Evolutionary conservation across 2,329 filamentous ascomycete genomes (phyloP), one percentile per base, ranked within the genome.

Genomic region (Fusarium brevicatenulatum): DNA sequence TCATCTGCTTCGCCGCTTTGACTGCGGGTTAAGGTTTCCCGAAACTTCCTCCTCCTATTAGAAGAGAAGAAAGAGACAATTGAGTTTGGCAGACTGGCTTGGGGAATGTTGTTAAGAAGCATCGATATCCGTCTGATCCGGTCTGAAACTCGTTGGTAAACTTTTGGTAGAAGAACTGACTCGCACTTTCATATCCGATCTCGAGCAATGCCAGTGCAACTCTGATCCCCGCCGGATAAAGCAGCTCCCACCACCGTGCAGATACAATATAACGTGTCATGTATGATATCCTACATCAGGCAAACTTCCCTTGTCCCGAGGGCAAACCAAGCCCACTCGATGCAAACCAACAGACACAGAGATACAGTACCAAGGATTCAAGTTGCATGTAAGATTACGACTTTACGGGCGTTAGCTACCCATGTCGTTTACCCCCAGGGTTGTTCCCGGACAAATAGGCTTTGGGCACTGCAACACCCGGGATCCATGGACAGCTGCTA

Each of bases 231-330:
- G 18, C 61, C 68, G 74, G 72, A 71, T 75, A 75, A 76, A 75
- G 34, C 36, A 50, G 34, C 55, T 53, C 53, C 37, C 52, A 46
- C 36, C 55, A 66, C 44, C 53, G 46, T 53, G 49, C 36, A 68
- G 37, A 61, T 34, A 36, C 23, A 56, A 32, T 12, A 44, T 34
- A 47, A 53, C 32, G 40, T 47, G 28, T 57, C 54, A 67, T 39
- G 63, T 61, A 61, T 53, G 57, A 42, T 39, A 39, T 57, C 42
- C 56, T 59, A 16, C 23, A 59, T 68, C 59, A 55, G 44, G 67
- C 50, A 76, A n/a, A 68, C 44, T 49, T 76, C 71, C 72, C 66
- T 76, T 70, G 34, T 75, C 62, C 74, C 75, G 75, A 53, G 25
- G 13, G 44, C 50, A 30, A 56, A 32, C 47, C 56, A 47, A 59